Conservation (phyloP, 306 rosid genomes). For the Albizia julibrissin region DNA sequence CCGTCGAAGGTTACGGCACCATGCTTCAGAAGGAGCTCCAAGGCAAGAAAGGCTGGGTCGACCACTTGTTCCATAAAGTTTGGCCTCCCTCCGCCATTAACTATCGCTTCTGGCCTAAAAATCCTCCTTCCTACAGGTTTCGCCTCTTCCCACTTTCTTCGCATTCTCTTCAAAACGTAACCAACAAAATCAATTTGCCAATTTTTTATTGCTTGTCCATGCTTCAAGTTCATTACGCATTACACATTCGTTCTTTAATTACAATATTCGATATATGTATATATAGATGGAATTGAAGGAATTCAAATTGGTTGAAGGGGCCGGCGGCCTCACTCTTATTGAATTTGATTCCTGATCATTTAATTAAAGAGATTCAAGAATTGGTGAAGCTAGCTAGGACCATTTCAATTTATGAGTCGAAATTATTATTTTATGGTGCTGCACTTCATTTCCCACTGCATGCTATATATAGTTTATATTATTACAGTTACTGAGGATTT, state of each 20-base stretch:
- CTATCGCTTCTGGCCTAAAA: slow-evolving; percentile 66
- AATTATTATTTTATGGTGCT: not conserved
- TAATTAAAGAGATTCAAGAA: not conserved
- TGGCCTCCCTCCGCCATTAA: slow-evolving; percentile 71
- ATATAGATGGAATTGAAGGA: not conserved
- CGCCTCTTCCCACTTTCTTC: not conserved
- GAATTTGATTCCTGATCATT: not conserved
- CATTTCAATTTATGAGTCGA: not conserved
- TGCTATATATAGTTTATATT: not conserved
- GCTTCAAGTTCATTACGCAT: not conserved
- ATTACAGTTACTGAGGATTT: not conserved
- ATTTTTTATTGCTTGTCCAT: not conserved
- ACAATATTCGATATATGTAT: too few relatives aligned
- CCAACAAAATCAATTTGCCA: not conserved
- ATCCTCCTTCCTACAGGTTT: slow-evolving; percentile 77
- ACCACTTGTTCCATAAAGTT: slow-evolving; percentile 65
- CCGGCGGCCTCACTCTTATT: not conserved
- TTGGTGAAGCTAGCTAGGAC: not conserved
- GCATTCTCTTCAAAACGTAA: not conserved
- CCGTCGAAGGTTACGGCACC: slow-evolving; percentile 70
- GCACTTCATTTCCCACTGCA: not conserved
- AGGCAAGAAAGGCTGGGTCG: slow-evolving; percentile 79
- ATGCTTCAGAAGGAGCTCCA: slow-evolving; percentile 57
- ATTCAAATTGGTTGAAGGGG: not conserved
- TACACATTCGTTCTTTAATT: not conserved